Evolutionary conservation across 371 early-diverging fungal species (phyloP).

Genomic region (Choanephora cucurbitarum): DNA sequence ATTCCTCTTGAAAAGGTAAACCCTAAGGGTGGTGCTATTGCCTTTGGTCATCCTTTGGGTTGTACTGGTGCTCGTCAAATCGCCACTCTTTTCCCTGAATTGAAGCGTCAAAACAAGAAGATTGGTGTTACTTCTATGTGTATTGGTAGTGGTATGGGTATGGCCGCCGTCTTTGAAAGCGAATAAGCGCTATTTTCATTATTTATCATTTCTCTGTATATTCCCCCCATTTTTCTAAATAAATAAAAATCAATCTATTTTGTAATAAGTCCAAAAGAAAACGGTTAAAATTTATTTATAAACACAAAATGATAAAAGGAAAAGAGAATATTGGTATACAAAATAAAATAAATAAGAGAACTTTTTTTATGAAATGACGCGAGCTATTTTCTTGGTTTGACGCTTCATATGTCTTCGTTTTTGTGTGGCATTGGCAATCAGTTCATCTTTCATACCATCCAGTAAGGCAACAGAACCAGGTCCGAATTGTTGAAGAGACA

Average conservation of each 20-base stretch:
- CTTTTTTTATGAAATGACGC: background rate
- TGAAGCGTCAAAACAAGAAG: conserved; percentile 83
- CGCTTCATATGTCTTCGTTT: conserved; percentile 12
- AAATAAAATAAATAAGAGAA: too few relatives aligned
- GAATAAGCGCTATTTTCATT: conserved; percentile 11
- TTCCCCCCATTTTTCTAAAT: background rate
- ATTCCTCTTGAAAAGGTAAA: conserved; percentile 92
- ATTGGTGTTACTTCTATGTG: conserved; percentile 93
- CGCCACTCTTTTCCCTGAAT: conserved; percentile 91
- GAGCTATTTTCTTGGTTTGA: conserved; percentile 7
- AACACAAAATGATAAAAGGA: too few relatives aligned
- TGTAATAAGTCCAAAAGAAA: background rate
- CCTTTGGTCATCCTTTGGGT: conserved; percentile 61
- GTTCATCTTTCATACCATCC: conserved; percentile 19
- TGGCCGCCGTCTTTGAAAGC: conserved; percentile 89
- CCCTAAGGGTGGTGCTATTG: conserved; percentile 97
- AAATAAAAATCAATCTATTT: too few relatives aligned
- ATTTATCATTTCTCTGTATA: background rate
- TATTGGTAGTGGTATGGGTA: conserved; percentile 97
- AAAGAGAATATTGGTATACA: too few relatives aligned
- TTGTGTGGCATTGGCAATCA: conserved; percentile 7
- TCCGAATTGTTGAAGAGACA: conserved; percentile 33
- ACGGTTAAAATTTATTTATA: conserved; percentile 15
- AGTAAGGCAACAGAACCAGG: conserved; percentile 8
- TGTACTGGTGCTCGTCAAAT: conserved; percentile 97